Conservation (phyloP, 495 filamentous ascomycete species). For the Penicillium bialowiezense region DNA sequence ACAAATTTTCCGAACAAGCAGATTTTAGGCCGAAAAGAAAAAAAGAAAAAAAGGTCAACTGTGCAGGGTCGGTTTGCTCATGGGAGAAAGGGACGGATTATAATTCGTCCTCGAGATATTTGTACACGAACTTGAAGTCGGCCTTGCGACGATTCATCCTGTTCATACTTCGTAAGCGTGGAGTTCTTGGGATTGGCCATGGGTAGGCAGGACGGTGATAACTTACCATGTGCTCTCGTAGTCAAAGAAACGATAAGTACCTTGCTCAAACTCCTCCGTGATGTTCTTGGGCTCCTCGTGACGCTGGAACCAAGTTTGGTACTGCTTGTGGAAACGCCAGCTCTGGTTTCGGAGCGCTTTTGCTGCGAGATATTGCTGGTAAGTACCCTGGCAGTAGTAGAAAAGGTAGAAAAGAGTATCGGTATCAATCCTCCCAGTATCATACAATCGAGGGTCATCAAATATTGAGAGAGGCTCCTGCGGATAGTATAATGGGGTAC, state of each 20-base stretch:
- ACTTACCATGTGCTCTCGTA: slow-evolving; percentile 98
- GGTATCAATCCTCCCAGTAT: slow-evolving; percentile 73
- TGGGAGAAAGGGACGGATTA: slow-evolving; percentile 35
- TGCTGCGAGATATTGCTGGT: slow-evolving; percentile 94
- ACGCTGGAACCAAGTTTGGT: slow-evolving; percentile 98
- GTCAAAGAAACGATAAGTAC: slow-evolving; percentile 98
- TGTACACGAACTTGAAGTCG: slow-evolving; percentile 98
- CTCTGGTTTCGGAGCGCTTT: slow-evolving; percentile 95
- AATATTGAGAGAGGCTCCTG: slow-evolving; percentile 87
- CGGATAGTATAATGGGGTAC: slow-evolving; percentile 81
- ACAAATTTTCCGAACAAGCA: not conserved
- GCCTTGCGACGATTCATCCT: slow-evolving; percentile 99
- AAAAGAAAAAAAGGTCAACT: not conserved
- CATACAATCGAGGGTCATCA: slow-evolving; percentile 84
- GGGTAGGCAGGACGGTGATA: not conserved
- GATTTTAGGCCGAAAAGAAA: not conserved
- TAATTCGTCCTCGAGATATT: slow-evolving; percentile 91
- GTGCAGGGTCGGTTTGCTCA: slow-evolving; percentile 1
- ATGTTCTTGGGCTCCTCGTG: slow-evolving; percentile 98
- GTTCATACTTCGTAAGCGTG: slow-evolving; percentile 17
- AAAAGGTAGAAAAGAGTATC: slow-evolving; percentile 99
- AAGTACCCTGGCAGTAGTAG: slow-evolving; percentile 95
- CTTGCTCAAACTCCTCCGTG: slow-evolving; percentile 97
- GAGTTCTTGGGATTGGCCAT: not conserved
- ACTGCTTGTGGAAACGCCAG: slow-evolving; percentile 99